Evolutionary conservation across 768 basidiomycete species (phyloP), one percentile per base, ranked within the genome.

Genomic region (Aureoboletus auriporus): DNA sequence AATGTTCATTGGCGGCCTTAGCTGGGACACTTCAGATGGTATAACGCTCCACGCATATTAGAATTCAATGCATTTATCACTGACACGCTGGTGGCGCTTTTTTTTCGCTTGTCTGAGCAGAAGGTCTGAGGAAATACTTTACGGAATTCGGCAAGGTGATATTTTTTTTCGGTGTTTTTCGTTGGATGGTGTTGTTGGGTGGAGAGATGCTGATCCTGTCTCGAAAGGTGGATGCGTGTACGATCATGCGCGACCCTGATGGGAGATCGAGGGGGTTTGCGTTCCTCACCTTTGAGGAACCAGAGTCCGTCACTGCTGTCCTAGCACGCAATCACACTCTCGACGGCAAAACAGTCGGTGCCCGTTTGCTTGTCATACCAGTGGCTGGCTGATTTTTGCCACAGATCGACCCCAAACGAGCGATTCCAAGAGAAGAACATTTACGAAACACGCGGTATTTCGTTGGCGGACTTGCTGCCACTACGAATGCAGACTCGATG

Each of bases 1-100:
- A 77, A 83, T 92, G 78, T 92, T 92, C 74, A 83, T 92, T 67
- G 89, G 89, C 59, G 89, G 89, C 61, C 76, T 92, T 56, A 91
- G 85, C 73, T 92, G 89, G 89, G 88, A 90, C 64, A 92, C 89
- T 63, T 87, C 84, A 71, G 89, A 91, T 75, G 89, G 89, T 91
- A 76, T 74, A 69, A 58, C 59, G 26, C 60, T 62, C 35, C 55
- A 53, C 51, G 55, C 55, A 51, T 52, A 55, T 55, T 23, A 47
- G 52, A 60, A 65, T 57, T 35, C 36, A 56, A 57, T 47, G 2
- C 54, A 27, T 51, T 57, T 45, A 7, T 52, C 56, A 53, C 62
- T 69, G 56, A 67, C 67, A 54, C 41, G 3, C 16, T 55, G 23
- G 59, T 58, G 53, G 29, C 13, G 48, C 49, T 40, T 47, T 50